phyloP scores from a whole-genome alignment of 805 yeast species.

The Lipomyces starkeyi region DNA sequence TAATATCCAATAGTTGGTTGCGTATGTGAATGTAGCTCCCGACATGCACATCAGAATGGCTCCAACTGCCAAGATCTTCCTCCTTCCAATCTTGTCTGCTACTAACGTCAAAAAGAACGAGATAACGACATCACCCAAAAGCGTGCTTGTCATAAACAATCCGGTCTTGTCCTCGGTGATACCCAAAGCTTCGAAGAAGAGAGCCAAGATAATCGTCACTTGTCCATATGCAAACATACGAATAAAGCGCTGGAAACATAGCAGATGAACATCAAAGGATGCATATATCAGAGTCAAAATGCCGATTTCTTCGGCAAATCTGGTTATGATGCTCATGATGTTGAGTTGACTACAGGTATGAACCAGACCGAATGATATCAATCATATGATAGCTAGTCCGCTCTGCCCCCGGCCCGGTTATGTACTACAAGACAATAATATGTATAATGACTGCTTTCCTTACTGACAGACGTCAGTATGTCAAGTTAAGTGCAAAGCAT shows the following conservation, averaged over 20 bases:
- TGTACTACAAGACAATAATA: neutral
- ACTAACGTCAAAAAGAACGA: constrained; percentile 54
- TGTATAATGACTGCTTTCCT: neutral
- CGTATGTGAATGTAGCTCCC: constrained; percentile 50
- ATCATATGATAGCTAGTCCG: neutral
- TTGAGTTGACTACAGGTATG: neutral
- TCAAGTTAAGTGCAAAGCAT: neutral
- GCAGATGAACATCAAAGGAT: constrained; percentile 34
- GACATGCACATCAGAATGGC: constrained; percentile 53
- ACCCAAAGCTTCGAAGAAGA: constrained; percentile 53
- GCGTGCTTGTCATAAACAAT: constrained; percentile 55
- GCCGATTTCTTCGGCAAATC: constrained; percentile 26
- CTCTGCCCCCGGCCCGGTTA: neutral
- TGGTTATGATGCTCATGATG: neutral
- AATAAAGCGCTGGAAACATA: constrained; percentile 45
- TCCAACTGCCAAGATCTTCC: constrained; percentile 50
- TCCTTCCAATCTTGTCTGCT: constrained; percentile 57
- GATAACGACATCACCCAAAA: constrained; percentile 59
- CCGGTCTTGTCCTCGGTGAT: constrained; percentile 56
- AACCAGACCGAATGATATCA: neutral
- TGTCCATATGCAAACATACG: constrained; percentile 50
- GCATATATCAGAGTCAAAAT: constrained; percentile 20
- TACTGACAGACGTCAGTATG: neutral
- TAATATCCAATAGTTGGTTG: constrained; percentile 48
- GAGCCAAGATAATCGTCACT: constrained; percentile 50